Conservation (phyloP, 352 stramenopile genomes). For the Globisporangium solare region DNA sequence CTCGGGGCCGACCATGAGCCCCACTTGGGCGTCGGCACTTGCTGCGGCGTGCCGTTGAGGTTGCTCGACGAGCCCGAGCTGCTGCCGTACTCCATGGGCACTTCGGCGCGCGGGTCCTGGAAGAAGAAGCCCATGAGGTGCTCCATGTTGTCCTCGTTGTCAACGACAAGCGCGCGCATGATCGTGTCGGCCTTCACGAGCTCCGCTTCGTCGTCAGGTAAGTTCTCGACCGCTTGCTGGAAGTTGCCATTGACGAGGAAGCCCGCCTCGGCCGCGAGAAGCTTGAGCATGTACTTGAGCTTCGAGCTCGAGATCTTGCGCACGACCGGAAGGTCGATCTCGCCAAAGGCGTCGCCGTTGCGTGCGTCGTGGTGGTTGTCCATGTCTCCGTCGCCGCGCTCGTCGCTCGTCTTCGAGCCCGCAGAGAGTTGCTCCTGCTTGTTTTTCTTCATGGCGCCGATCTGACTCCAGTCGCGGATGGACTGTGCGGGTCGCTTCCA, state of each 20-base stretch:
- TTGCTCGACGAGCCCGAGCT: constrained; percentile 4
- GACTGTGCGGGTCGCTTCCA: constrained; percentile 63
- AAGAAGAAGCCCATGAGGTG: constrained; percentile 78
- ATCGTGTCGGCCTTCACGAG: constrained; percentile 87
- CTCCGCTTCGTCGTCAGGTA: constrained; percentile 72
- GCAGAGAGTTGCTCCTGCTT: constrained; percentile 15
- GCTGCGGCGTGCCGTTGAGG: constrained; percentile 5
- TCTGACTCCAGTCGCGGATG: constrained; percentile 48
- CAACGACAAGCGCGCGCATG: constrained; percentile 78
- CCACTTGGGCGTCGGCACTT: constrained; percentile 33
- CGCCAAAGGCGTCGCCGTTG: constrained; percentile 37
- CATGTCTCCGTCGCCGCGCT: neutral
- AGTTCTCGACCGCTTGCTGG: constrained; percentile 68
- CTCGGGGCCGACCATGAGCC: constrained; percentile 73
- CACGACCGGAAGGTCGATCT: constrained; percentile 36
- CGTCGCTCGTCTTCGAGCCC: constrained; percentile 5
- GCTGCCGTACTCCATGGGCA: constrained; percentile 28
- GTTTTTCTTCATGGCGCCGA: constrained; percentile 25
- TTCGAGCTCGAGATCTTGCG: constrained; percentile 77
- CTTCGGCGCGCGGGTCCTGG: constrained; percentile 55
- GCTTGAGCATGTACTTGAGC: constrained; percentile 86
- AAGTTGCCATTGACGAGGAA: constrained; percentile 86
- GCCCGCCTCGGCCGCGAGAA: constrained; percentile 80
- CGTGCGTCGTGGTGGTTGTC: constrained; percentile 12
- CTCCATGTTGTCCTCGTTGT: constrained; percentile 85